A percentile compares a stretch with the other conserved stretches of the same genome.
Conservation (phyloP, 192 early-diverging fungal genomes). For the Rhizophagus prolifer region DNA sequence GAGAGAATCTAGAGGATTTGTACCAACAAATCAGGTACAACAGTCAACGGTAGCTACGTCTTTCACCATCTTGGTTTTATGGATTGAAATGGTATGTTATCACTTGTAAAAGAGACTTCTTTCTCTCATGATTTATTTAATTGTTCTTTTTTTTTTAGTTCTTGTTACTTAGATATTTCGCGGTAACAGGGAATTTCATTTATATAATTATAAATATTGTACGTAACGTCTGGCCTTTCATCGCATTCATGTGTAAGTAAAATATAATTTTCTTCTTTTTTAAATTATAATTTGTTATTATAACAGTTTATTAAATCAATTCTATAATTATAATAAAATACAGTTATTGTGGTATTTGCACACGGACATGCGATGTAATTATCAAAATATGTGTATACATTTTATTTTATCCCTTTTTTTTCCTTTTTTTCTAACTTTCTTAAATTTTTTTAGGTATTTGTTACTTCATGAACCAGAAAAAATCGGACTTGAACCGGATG, state of each 20-base stretch:
- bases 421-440: neutral
- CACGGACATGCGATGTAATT: slow-evolving; percentile 18
- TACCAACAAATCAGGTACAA: neutral
- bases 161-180: neutral
- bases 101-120: neutral
- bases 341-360: slow-evolving; percentile 3
- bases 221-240: slow-evolving; percentile 11
- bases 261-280: too few relatives aligned
- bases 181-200: slow-evolving; percentile 3
- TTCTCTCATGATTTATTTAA: neutral
- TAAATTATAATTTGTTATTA: too few relatives aligned
- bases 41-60: neutral
- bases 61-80: neutral
- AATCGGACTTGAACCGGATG: neutral
- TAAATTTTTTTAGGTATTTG: neutral
- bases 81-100: neutral
- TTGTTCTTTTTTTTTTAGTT: neutral
- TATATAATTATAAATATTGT: slow-evolving; percentile 17
- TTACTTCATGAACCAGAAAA: neutral
- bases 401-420: neutral
- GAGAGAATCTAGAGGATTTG: neutral
- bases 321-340: too few relatives aligned
- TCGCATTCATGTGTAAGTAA: neutral
- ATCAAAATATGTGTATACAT: neutral
- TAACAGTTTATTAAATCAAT: too few relatives aligned